Evolutionary conservation across 23 red algal genomes (phyloP), one percentile per base, ranked within the genome.

Genomic region (Agarophyton chilense): DNA sequence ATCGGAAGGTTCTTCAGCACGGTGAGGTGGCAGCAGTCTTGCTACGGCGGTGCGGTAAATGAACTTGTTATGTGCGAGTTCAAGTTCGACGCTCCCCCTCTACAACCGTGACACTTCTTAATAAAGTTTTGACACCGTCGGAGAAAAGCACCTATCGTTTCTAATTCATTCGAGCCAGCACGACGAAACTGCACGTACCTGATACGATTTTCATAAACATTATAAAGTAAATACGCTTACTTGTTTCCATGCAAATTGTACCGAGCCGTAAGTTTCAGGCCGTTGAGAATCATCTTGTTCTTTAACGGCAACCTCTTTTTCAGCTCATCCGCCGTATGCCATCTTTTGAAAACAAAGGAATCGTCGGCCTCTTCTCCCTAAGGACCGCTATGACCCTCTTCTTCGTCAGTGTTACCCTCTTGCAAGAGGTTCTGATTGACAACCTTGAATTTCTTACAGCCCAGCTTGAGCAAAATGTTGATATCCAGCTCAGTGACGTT

Each of bases 171-270:
- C 44, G 12, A 9, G 44, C 44, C 44, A 47, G 7, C 7, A 6
- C 7, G 12, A 12, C 44, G 44, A 55, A 55, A 49, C 45, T 22
- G 21, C 3, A 4, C 52, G 12, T 55, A n/a, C 19, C 52, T 6
- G 19, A n/a, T 17, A 55, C 52, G 4, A 3, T 22, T n/a, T 4
- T 3, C 11, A 18, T 38, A 36, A n/a, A n/a, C n/a, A n/a, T n/a
- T n/a, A n/a, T n/a, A n/a, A n/a, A n/a, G n/a, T n/a, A n/a, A n/a
- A n/a, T n/a, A n/a, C n/a, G 1, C 6, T 54, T 72, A 72, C 47
- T 73, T 87, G 56, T 35, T 58, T 21, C 35, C 87, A 28, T 91
- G 87, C 43, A 91, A 72, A n/a, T 91, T 75, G 61, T 91, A 91
- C 87, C 87, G 81, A 21, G 41, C 6, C 1, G 25, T 29, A 21